Percentiles rank a stretch among this genome's conserved stretches.
Evolutionary conservation across 805 yeast genomes (phyloP).

Genomic region (Ogataea allantospora): DNA sequence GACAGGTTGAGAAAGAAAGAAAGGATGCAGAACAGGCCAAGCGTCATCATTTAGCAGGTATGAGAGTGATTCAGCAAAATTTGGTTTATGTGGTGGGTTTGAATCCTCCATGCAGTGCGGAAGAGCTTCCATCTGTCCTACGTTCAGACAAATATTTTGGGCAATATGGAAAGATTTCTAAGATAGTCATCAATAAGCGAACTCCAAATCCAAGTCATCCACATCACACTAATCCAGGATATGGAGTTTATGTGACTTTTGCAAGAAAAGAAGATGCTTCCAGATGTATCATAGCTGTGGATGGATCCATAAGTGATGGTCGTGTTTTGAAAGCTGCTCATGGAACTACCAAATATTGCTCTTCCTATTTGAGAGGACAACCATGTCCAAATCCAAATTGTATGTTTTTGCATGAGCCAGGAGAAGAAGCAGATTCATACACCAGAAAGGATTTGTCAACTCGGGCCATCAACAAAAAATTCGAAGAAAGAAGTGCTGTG

Average conservation of each 20-base stretch:
- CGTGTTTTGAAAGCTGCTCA: constrained; percentile 89
- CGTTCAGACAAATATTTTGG: constrained; percentile 94
- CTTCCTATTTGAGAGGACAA: constrained; percentile 91
- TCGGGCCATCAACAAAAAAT: constrained; percentile 62
- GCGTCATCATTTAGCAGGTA: constrained; percentile 90
- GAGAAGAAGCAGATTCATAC: constrained; percentile 97
- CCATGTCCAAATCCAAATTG: constrained; percentile 98
- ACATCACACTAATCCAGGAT: constrained; percentile 60
- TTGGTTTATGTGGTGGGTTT: constrained; percentile 94
- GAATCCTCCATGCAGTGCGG: constrained; percentile 83
- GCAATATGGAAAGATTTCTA: constrained; percentile 94
- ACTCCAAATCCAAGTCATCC: constrained; percentile 43
- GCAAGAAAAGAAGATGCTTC: constrained; percentile 93
- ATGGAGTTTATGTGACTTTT: constrained; percentile 95
- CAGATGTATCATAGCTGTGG: constrained; percentile 84
- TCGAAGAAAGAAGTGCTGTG: constrained; percentile 34
- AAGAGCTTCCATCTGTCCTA: constrained; percentile 76
- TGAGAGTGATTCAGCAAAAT: constrained; percentile 97
- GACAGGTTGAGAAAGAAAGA: constrained; percentile 85
- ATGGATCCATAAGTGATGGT: constrained; percentile 92
- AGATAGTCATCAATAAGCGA: constrained; percentile 87
- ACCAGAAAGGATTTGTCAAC: constrained; percentile 86
- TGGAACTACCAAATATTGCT: constrained; percentile 98
- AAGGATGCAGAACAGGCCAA: constrained; percentile 83
- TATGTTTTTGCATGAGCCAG: constrained; percentile 98